phyloP scores from a whole-genome alignment of 1,284 basidiomycete genomes.

The Ganoderma boninense region DNA sequence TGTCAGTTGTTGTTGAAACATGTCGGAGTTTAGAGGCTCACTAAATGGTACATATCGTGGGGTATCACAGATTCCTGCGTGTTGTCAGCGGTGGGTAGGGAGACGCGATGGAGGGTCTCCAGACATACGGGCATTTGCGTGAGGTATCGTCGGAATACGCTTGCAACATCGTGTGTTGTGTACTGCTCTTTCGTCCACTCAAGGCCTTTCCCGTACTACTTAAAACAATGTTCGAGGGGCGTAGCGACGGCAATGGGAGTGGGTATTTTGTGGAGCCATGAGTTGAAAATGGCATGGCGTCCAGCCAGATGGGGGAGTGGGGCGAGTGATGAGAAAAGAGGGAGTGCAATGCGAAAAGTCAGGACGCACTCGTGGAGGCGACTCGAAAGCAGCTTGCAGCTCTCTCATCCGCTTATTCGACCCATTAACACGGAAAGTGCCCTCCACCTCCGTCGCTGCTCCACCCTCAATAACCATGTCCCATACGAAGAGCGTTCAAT shows the following conservation, averaged over 20 bases:
- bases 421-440: slow-evolving; percentile 94
- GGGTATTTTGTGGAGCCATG: neutral
- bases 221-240: slow-evolving; percentile 14
- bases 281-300: neutral
- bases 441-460: slow-evolving; percentile 92
- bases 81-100: slow-evolving; percentile 7
- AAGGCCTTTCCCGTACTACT: slow-evolving; percentile 90
- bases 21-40: slow-evolving; percentile 53
- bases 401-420: slow-evolving; percentile 96
- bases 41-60: slow-evolving; percentile 85
- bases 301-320: neutral
- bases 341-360: slow-evolving; percentile 11
- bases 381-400: slow-evolving; percentile 90
- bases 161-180: slow-evolving; percentile 96
- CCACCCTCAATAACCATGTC: slow-evolving; percentile 11
- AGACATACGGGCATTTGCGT: slow-evolving; percentile 92
- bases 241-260: neutral
- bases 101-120: slow-evolving; percentile 8
- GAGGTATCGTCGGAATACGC: slow-evolving; percentile 94
- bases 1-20: slow-evolving; percentile 10
- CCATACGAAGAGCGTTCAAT: slow-evolving; percentile 17
- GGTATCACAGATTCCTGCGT: slow-evolving; percentile 90
- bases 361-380: slow-evolving; percentile 80
- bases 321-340: slow-evolving; percentile 5
- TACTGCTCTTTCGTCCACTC: slow-evolving; percentile 90